Evolutionary conservation across 768 basidiomycete genomes (phyloP), one percentile per base, ranked within the genome.

Genomic region (Auriscalpium orientale): DNA sequence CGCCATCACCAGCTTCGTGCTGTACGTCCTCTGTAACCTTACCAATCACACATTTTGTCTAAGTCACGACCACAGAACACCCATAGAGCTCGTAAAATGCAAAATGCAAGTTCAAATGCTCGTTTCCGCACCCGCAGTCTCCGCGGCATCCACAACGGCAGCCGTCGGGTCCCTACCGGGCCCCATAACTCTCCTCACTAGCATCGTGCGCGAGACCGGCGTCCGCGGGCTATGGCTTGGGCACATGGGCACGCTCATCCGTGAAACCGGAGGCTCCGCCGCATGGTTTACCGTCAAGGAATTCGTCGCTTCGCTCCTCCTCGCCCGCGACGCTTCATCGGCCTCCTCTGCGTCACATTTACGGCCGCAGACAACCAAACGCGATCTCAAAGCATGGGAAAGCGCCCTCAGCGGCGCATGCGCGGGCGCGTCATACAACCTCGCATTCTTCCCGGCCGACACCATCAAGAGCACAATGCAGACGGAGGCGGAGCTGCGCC

Each of bases 71-170:
- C 46, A 35, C 64, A 92, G 91, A 33, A 97, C 94, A 0, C 95
- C 95, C 1, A 86, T 98, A 55, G 95, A 97, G 65, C 85, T 97
- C 49, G 82, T 98, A 56, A 97, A 98, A 72, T 97, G 93, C 74
- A 91, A 92, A 70, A 95, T 98, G 93, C 95, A 97, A 69, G 95
- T 97, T 2, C 93, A 95, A 67, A 87, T 91, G 81, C 82, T 95
- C 20, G 72, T 77, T 18, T 57, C 70, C 2, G 80, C 85, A 0
- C 84, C 88, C 8, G 21, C 65, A 18, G 21, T 56, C 4, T 37
- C 62, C 9, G 57, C 66, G 12, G 48, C 62, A 11, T 28, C 51
- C 43, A 49, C 66, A 16, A 57, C 62, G 1, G 21, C 66, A 8
- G 54, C 62, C 28, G 40, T 58, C 50, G 56, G 63, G 61, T 37